A percentile compares a stretch with the other conserved stretches of the same genome.
These are phyloP conservation scores for Penicillium herquei DNA, from an alignment of 495 filamentous ascomycete species.

Conservation along the genomic window DNA sequence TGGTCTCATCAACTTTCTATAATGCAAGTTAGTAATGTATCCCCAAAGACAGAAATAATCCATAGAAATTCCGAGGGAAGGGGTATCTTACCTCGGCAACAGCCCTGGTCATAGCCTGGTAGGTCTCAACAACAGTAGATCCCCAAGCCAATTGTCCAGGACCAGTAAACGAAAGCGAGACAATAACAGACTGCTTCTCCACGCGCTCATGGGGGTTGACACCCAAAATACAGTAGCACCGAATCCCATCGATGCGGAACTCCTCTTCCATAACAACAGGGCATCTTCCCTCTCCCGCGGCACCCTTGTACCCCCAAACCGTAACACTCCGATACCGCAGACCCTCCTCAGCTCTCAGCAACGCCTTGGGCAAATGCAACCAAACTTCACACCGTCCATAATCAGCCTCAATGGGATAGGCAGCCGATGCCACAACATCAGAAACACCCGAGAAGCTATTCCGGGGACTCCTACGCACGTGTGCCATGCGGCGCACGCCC, in stretches of 20 bases:
- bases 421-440: constrained; percentile 9
- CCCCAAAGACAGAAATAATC: constrained; percentile 2
- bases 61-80: neutral
- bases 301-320: constrained; percentile 34
- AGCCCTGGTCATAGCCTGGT: constrained; percentile 42
- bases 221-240: constrained; percentile 52
- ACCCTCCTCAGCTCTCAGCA: constrained; percentile 42
- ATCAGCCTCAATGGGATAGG: constrained; percentile 27
- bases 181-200: constrained; percentile 55
- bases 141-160: constrained; percentile 40
- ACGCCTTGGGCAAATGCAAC: constrained; percentile 42
- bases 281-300: constrained; percentile 18
- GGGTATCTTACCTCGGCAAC: constrained; percentile 40
- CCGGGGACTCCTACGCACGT: constrained; percentile 31
- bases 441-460: constrained; percentile 25
- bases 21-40: neutral
- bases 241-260: constrained; percentile 43
- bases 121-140: constrained; percentile 41
- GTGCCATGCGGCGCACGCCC: constrained; percentile 39
- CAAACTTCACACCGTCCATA: constrained; percentile 42
- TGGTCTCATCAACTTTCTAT: constrained; percentile 51
- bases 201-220: constrained; percentile 58
- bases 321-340: constrained; percentile 41
- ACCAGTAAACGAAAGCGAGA: constrained; percentile 49
- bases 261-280: constrained; percentile 44